Percentiles rank a stretch among this genome's conserved stretches.
These are phyloP conservation scores for Acacia confusa DNA, from an alignment of 306 rosid species.

Conservation along the genomic window DNA sequence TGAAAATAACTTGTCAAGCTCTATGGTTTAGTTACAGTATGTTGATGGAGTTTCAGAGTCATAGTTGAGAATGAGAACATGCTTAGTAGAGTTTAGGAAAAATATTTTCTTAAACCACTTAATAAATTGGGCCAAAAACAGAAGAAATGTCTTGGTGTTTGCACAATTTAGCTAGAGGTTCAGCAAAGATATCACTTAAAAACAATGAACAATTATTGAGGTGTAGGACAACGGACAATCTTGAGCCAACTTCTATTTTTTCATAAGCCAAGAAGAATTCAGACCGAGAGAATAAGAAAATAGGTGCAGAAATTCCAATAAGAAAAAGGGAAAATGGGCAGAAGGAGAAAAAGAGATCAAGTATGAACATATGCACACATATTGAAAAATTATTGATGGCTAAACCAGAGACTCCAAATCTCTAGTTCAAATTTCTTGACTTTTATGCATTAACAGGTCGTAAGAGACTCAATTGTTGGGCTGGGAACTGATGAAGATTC, in stretches of 20 bases:
- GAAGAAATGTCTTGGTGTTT: not conserved
- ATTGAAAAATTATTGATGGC: no score
- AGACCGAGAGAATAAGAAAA: no score
- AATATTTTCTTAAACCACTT: not conserved
- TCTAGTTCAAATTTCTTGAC: not conserved
- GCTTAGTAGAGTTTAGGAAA: not conserved
- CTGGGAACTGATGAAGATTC: constrained; percentile 91
- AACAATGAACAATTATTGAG: not conserved
- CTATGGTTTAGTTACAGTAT: not conserved
- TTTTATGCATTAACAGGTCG: constrained; percentile 53
- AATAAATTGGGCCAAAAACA: not conserved
- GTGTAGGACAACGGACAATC: not conserved
- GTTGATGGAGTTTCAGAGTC: not conserved
- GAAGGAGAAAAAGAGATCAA: no score
- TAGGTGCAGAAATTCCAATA: no score
- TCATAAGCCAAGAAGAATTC: not conserved
- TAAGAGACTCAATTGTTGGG: constrained; percentile 68
- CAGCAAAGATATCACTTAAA: not conserved
- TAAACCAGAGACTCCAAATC: not conserved
- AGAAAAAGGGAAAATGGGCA: no score
- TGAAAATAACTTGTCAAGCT: not conserved
- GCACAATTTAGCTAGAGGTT: not conserved
- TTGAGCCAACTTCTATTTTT: not conserved
- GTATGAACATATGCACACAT: no score
- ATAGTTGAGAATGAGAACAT: not conserved